Conservation (phyloP, 768 basidiomycete genomes). For the Termitomyces titanicus region DNA sequence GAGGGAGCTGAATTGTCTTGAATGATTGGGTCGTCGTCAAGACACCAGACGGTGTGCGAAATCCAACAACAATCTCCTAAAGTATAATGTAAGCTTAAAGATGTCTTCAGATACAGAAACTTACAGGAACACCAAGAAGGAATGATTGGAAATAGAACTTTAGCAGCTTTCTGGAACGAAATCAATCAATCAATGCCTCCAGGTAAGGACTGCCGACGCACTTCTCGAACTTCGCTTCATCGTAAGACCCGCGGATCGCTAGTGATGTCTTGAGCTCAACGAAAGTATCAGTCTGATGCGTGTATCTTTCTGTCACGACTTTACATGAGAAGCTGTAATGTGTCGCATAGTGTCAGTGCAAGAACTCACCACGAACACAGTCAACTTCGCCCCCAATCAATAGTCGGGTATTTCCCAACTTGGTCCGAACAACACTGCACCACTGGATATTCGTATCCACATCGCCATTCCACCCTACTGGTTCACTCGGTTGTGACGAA, state of each 20-base stretch:
- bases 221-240: conserved; percentile 80
- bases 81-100: background rate
- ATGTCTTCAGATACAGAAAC: conserved; percentile 19
- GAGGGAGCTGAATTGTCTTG: conserved; percentile 76
- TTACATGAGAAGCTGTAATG: conserved; percentile 1
- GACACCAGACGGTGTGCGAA: conserved; percentile 74
- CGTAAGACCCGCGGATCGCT: conserved; percentile 56
- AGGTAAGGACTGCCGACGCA: conserved; percentile 27
- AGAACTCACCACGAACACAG: conserved; percentile 67
- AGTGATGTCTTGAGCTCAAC: conserved; percentile 89
- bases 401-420: conserved; percentile 65
- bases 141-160: conserved; percentile 93
- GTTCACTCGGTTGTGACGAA: conserved; percentile 24
- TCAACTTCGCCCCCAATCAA: conserved; percentile 91
- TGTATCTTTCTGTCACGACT: conserved; percentile 47
- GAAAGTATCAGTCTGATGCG: conserved; percentile 60
- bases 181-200: conserved; percentile 1
- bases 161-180: conserved; percentile 66
- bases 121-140: conserved; percentile 84
- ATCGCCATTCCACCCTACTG: conserved; percentile 71
- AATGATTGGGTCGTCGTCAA: conserved; percentile 66
- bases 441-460: conserved; percentile 89
- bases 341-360: background rate
- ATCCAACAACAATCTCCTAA: conserved; percentile 84
- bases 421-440: conserved; percentile 88